Conservation (phyloP, 2,329 filamentous ascomycete genomes). For the Capronia coronata region DNA sequence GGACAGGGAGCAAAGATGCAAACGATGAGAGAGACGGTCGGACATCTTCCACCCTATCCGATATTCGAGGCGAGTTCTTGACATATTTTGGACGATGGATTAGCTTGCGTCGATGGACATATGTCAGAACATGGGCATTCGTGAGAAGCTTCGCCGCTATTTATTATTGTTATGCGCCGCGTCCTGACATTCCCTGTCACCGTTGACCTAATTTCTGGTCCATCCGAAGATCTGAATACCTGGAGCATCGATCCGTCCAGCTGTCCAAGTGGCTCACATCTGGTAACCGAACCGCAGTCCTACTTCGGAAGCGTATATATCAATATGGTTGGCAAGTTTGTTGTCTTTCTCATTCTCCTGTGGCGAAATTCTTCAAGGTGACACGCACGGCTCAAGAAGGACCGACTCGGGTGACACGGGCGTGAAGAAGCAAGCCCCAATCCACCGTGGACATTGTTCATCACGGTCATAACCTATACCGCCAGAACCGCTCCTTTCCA, state of each 20-base stretch:
- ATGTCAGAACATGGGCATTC: background rate
- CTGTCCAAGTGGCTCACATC: background rate
- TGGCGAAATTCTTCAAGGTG: too few relatives aligned
- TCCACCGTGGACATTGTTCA: too few relatives aligned
- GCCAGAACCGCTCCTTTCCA: too few relatives aligned
- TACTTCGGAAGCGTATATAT: background rate
- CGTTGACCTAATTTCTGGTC: background rate
- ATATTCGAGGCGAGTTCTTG: too few relatives aligned
- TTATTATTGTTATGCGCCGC: background rate
- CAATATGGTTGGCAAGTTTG: background rate
- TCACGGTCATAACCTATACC: too few relatives aligned
- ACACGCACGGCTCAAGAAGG: too few relatives aligned
- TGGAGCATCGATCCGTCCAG: background rate
- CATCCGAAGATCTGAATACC: background rate
- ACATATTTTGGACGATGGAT: background rate
- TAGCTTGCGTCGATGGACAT: background rate
- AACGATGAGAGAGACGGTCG: too few relatives aligned
- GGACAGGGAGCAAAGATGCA: too few relatives aligned
- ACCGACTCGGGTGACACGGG: too few relatives aligned
- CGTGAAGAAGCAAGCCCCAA: too few relatives aligned
- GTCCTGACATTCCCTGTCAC: background rate
- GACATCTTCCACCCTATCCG: too few relatives aligned
- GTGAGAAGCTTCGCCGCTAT: background rate
- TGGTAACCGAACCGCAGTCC: background rate
- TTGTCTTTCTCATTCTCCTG: background rate